Base-by-base conservation (phyloP, 2,329 filamentous ascomycete species). In the Epichloe aotearoae region DNA sequence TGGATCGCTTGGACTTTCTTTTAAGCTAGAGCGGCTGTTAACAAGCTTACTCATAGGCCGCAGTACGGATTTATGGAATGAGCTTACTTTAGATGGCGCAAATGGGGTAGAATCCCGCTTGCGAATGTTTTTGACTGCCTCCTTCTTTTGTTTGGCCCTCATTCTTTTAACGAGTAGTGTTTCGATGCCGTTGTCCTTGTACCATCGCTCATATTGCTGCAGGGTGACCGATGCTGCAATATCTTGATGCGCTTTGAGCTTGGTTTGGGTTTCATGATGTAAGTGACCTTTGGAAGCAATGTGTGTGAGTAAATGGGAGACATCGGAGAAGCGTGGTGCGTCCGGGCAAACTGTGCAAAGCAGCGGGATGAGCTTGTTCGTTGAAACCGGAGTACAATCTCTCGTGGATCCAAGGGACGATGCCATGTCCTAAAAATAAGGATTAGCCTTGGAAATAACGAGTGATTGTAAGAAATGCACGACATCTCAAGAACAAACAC, bases 231-330 rank as follows among this genome's bases (percentile, higher is more conserved):
- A 73, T n/a, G 84, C 81, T n/a, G 70, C 69, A n/a, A 74, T 66
- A 53, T 94, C 85, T 44, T 78, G 74, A 50, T 80, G 76, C 50
- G 83, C 79, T 52, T 79, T 80, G 57, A 95, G 79, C 59, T 88
- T 83, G 49, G 88, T 76, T 61, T 88, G 88, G 70, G 90, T 94
- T 60, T 87, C 82, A 63, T 88, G 79, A 53, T 88, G 83, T 36
- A 96, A 73, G 64, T 97, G 91, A n/a, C 86, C 85, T 64, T 96
- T 96, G 56, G 90, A 96, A 53, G 86, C 82, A 55, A 96, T 80
- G 63, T 97, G 91, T 12, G 91, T 97, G 62, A 97, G 79, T 38
- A 96, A 74, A 66, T 96, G 91, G 36, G 90, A 95, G 43, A 89
- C 75, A 66, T 97, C 91, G 51, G 88, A 95, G 69, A 96, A 96